Conservation (phyloP, 768 basidiomycete species). For the Leccinum longicurvipes region DNA sequence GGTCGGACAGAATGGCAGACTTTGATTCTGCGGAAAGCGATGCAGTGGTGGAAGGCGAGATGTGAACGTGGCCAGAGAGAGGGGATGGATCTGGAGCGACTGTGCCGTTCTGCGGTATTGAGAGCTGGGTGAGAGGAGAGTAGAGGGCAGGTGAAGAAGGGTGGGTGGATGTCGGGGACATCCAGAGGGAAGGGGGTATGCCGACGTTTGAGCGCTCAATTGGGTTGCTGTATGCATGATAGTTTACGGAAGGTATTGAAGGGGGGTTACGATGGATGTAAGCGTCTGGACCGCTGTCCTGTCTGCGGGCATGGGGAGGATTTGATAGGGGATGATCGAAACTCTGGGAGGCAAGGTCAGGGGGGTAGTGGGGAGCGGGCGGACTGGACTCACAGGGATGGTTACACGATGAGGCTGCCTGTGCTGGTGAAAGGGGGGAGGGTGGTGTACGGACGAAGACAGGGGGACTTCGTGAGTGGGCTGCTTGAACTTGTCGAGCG, state of each 20-base stretch:
- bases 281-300: constrained; percentile 9
- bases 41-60: constrained; percentile 42
- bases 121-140: constrained; percentile 37
- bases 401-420: constrained; percentile 16
- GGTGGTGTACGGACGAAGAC: constrained; percentile 8
- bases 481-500: constrained; percentile 24
- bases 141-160: constrained; percentile 42
- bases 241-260: constrained; percentile 19
- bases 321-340: constrained; percentile 21
- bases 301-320: constrained; percentile 8
- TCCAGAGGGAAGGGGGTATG: constrained; percentile 79
- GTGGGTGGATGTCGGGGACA: constrained; percentile 63
- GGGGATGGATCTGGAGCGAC: constrained; percentile 31
- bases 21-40: constrained; percentile 51
- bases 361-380: background rate
- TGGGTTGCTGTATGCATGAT: constrained; percentile 28
- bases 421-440: constrained; percentile 10
- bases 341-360: constrained; percentile 12
- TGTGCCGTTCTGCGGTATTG: constrained; percentile 34
- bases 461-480: constrained; percentile 17
- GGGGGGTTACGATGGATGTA: constrained; percentile 19
- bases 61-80: constrained; percentile 33
- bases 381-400: constrained; percentile 10
- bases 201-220: constrained; percentile 51
- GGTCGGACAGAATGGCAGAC: constrained; percentile 62